phyloP scores from a whole-genome alignment of 2,329 filamentous ascomycete species.

The Ophiosphaerella narmari region DNA sequence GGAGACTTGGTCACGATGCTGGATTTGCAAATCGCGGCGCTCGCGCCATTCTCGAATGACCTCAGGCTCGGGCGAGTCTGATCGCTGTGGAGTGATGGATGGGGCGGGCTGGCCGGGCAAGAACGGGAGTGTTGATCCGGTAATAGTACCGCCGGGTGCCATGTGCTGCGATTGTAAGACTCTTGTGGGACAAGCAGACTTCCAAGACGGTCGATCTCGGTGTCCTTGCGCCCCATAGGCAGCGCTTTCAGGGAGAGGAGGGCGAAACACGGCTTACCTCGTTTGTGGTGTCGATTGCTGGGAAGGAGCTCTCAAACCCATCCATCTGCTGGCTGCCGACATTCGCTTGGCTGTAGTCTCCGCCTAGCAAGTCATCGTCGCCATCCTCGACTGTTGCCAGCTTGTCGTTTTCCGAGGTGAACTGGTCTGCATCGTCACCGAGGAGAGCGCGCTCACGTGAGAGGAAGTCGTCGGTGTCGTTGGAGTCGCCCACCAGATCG shows the following conservation, averaged over 20 bases:
- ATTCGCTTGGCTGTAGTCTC: conserved; percentile 53
- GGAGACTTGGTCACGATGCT: conserved; percentile 84
- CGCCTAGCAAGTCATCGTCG: conserved; percentile 74
- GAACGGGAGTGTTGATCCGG: conserved; percentile 67
- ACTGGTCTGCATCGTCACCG: conserved; percentile 91
- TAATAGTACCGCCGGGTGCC: conserved; percentile 79
- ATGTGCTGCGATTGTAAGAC: conserved; percentile 59
- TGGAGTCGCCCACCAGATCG: conserved; percentile 58
- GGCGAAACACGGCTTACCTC: conserved; percentile 59
- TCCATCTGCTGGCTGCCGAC: conserved; percentile 53
- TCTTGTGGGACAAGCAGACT: not conserved
- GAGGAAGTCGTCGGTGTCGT: conserved; percentile 81
- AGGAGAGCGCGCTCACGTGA: conserved; percentile 87
- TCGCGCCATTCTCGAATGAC: conserved; percentile 91
- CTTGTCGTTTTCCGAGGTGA: conserved; percentile 75
- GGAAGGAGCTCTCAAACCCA: conserved; percentile 87
- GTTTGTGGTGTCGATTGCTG: conserved; percentile 75
- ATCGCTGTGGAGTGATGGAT: conserved; percentile 54
- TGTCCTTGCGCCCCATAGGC: not conserved
- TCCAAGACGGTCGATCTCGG: conserved; percentile 1
- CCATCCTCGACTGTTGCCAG: conserved; percentile 65
- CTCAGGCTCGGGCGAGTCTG: conserved; percentile 83
- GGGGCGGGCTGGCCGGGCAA: conserved; percentile 45
- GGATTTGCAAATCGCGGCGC: conserved; percentile 79
- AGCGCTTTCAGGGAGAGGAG: not conserved